These are phyloP conservation scores for Ogataea pini DNA, from an alignment of 805 yeast species.

Conservation along the genomic window DNA sequence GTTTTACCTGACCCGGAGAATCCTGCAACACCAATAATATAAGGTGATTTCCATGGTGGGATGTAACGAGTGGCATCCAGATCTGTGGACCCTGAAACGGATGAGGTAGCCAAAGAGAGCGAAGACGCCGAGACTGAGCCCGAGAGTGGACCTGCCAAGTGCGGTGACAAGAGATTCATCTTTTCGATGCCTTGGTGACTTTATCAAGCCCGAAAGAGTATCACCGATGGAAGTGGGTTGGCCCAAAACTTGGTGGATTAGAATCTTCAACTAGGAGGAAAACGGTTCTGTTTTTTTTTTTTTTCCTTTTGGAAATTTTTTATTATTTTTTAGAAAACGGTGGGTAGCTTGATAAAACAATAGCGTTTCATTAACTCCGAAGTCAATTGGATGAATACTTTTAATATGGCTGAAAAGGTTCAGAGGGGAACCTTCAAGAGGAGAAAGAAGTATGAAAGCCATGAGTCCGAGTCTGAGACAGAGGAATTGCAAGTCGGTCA, in stretches of 20 bases:
- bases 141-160: constrained; percentile 4
- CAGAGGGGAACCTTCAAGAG: constrained; percentile 24
- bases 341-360: background rate
- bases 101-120: constrained; percentile 7
- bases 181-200: background rate
- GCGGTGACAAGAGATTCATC: constrained; percentile 10
- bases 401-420: background rate
- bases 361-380: background rate
- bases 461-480: constrained; percentile 7
- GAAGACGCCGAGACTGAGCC: constrained; percentile 5
- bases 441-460: constrained; percentile 12
- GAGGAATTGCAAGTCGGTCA: background rate
- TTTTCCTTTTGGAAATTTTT: background rate
- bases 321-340: background rate
- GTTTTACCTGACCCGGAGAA: constrained; percentile 92
- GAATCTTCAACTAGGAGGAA: background rate
- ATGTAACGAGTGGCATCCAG: constrained; percentile 42
- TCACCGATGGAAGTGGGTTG: background rate
- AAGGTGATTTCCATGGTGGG: constrained; percentile 91
- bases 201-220: background rate
- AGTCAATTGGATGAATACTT: no score
- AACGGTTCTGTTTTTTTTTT: constrained; percentile 1
- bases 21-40: constrained; percentile 86
- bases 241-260: background rate
- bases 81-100: constrained; percentile 12